Percentiles rank a stretch among this genome's conserved stretches.
Conservation (phyloP, 306 rosid species). For the Albizia julibrissin region DNA sequence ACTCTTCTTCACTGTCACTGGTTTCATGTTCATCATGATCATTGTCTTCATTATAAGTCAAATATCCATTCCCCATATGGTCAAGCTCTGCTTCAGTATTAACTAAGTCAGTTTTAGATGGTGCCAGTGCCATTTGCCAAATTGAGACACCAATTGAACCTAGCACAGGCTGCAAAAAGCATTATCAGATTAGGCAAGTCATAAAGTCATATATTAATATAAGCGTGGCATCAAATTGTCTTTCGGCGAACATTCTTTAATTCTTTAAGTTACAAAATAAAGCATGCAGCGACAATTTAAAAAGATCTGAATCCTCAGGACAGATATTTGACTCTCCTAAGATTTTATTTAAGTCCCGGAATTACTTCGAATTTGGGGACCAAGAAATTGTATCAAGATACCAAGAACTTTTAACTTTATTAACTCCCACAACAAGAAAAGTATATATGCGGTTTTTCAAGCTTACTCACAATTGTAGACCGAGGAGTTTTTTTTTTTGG, state of each 20-base stretch:
- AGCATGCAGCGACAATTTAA: background rate
- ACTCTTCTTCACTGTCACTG: constrained; percentile 70
- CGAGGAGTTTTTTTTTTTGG: background rate
- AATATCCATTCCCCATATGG: constrained; percentile 50
- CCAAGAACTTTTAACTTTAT: background rate
- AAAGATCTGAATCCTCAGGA: background rate
- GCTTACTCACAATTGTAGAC: background rate
- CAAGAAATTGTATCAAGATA: background rate
- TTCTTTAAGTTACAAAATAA: background rate
- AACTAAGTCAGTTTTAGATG: constrained; percentile 25
- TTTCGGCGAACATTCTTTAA: background rate
- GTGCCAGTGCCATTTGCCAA: constrained; percentile 84
- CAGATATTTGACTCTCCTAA: background rate
- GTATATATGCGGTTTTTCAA: background rate
- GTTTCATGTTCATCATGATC: constrained; percentile 40
- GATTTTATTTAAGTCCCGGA: background rate
- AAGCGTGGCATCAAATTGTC: background rate
- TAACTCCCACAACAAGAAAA: background rate
- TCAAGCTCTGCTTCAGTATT: constrained; percentile 29
- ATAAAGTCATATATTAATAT: background rate
- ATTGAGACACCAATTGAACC: constrained; percentile 72
- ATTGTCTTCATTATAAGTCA: constrained; percentile 3
- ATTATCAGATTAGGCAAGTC: background rate
- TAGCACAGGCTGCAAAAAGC: constrained; percentile 57
- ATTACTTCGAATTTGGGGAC: background rate